These are phyloP conservation scores for Neurospora intermedia DNA, from an alignment of 495 filamentous ascomycete genomes.

Conservation along the genomic window DNA sequence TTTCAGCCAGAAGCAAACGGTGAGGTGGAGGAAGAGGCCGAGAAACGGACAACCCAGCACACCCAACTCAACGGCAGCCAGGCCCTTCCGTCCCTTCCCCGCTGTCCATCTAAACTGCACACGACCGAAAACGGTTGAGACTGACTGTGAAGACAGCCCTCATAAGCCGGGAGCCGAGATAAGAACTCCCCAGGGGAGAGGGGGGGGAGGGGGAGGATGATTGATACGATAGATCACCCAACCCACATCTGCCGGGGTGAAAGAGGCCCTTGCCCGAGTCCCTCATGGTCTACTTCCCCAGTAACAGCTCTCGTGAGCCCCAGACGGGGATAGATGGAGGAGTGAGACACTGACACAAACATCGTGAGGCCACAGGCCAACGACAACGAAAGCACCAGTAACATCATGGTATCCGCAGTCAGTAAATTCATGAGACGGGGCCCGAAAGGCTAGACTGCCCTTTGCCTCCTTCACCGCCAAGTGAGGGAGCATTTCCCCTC, in stretches of 20 bases:
- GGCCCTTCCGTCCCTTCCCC: background rate
- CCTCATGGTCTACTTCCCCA: background rate
- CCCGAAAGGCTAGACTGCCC: background rate
- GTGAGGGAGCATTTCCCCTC: slow-evolving; percentile 3
- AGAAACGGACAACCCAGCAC: background rate
- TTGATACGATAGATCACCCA: background rate
- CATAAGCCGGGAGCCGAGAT: background rate
- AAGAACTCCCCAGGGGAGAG: background rate
- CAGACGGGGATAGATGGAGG: background rate
- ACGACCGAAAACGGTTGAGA: background rate
- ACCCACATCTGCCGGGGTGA: background rate
- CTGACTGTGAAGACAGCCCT: background rate
- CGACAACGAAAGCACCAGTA: background rate
- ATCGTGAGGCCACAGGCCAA: background rate
- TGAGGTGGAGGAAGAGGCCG: background rate
- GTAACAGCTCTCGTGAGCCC: background rate
- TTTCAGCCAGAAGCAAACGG: background rate
- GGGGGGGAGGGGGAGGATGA: no score
- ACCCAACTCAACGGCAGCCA: background rate
- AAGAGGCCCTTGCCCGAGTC: background rate
- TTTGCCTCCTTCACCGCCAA: slow-evolving; percentile 13
- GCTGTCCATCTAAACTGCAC: background rate
- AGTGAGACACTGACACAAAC: background rate
- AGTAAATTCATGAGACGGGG: background rate
- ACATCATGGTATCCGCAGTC: background rate